Evolutionary conservation across 352 stramenopile species (phyloP).

Genomic region (Aphanomyces euteiches): DNA sequence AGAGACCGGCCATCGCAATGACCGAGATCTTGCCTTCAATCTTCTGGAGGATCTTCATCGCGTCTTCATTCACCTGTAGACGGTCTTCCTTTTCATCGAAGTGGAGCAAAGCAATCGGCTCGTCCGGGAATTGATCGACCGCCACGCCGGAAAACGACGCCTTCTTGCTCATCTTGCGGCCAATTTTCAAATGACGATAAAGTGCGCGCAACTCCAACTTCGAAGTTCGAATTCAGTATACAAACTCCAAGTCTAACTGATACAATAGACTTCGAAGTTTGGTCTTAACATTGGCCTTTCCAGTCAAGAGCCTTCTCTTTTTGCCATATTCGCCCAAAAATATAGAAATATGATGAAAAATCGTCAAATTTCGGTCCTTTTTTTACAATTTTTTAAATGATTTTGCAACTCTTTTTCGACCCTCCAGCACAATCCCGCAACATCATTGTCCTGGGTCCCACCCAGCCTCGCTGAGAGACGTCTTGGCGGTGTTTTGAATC

Average conservation of each 20-base stretch:
- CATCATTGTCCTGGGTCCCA: too few species aligned
- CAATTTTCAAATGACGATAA: constrained; percentile 7
- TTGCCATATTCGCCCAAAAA: too few species aligned
- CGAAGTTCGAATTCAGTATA: constrained; percentile 29
- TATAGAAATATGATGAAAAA: too few species aligned
- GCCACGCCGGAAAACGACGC: constrained; percentile 4
- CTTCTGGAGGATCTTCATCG: constrained; percentile 55
- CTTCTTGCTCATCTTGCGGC: constrained; percentile 29
- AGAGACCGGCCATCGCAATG: constrained; percentile 79
- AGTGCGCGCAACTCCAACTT: background rate
- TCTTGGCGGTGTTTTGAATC: too few species aligned
- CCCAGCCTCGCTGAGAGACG: too few species aligned
- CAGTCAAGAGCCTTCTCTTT: too few species aligned
- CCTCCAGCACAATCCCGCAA: too few species aligned
- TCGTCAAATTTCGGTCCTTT: too few species aligned
- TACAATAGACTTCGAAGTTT: background rate
- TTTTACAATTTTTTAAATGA: too few species aligned
- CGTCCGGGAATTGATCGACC: constrained; percentile 57
- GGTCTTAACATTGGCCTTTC: background rate
- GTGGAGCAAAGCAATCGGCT: constrained; percentile 80
- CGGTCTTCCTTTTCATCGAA: constrained; percentile 78
- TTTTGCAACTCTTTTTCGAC: too few species aligned
- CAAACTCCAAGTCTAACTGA: constrained; percentile 17
- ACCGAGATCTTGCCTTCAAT: constrained; percentile 77
- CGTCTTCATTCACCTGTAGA: constrained; percentile 77